Evolutionary conservation across 192 early-diverging fungal species (phyloP), one percentile per base, ranked within the genome.

Genomic region (Blastocladiella britannica): DNA sequence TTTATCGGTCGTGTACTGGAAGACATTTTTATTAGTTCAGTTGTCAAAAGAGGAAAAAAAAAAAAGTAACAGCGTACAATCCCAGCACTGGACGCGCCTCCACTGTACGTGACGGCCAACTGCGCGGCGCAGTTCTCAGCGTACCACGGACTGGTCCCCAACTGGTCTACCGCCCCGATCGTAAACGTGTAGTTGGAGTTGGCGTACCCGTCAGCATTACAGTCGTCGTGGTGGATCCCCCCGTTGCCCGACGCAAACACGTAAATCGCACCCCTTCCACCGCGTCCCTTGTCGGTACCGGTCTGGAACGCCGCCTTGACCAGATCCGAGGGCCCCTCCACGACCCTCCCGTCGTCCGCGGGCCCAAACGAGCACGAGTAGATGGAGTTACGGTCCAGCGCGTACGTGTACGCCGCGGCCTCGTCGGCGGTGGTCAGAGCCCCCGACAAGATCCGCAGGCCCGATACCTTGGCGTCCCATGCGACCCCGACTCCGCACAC

Each of bases 301-400:
- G 90, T 88, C 25, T 79, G 56, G 24, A 98, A 82, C 5, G 95
- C 93, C 24, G 93, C 82, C 53, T 74, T 62, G 12, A 96, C 78
- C 2, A 91, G 62, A 7, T 77, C 67, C 25, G 81, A 75, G 9
- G 95, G 95, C 1, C 81, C 89, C 37, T 92, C 91, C 62, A 87
- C 82, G 0, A 83, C 72, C 47, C 64, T 64, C 5, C 95, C 95
- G 62, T 90, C 76, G 62, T 98, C 95, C 28, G 76, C 71, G 28
- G 95, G 93, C 0, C 93, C 93, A 93, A 93, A 98, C 31, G 80
- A 84, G 68, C 93, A 96, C 18, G 88, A 90, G 70, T 93, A 98
- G 56, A 98, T 95, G 52, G 89, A 80, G 66, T 88, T 98, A 18
- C 82, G 75, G 51, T 98, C 74, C 66, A 72, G 89, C 28, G 72